phyloP scores from a whole-genome alignment of 2,329 filamentous ascomycete species.

The Penicillium palitans region DNA sequence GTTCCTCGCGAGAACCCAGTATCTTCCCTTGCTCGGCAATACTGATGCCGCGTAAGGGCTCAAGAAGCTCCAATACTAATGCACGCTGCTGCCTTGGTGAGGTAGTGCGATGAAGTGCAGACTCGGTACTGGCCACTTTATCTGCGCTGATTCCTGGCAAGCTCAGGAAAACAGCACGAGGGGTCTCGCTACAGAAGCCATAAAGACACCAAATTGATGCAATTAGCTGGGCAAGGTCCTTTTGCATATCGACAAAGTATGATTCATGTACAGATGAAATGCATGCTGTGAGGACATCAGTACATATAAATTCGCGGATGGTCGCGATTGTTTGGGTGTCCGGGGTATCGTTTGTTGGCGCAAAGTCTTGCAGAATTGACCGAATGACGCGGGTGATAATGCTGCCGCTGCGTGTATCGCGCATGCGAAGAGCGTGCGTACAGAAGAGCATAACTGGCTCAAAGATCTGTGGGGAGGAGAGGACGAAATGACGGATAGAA shows the following conservation, averaged over 20 bases:
- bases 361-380: conserved; percentile 78
- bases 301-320: conserved; percentile 86
- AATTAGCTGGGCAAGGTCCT: conserved; percentile 84
- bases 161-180: conserved; percentile 71
- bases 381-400: conserved; percentile 85
- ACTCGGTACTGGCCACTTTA: conserved; percentile 66
- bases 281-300: conserved; percentile 84
- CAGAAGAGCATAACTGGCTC: conserved; percentile 90
- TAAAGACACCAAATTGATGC: conserved; percentile 81
- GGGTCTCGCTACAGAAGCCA: conserved; percentile 66
- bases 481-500: conserved; percentile 74
- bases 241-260: conserved; percentile 95
- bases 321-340: conserved; percentile 57
- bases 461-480: conserved; percentile 74
- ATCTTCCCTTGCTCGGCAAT: conserved; percentile 93
- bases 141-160: conserved; percentile 72
- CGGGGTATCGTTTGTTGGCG: conserved; percentile 43
- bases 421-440: conserved; percentile 84
- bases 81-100: conserved; percentile 73
- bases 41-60: conserved; percentile 83
- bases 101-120: conserved; percentile 57
- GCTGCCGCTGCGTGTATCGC: conserved; percentile 83
- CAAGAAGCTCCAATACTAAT: conserved; percentile 78
- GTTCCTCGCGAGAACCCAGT: conserved; percentile 43
- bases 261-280: conserved; percentile 90